Evolutionary conservation across 2,329 filamentous ascomycete species (phyloP).

Genomic region (Trichophyton schoenleinii): DNA sequence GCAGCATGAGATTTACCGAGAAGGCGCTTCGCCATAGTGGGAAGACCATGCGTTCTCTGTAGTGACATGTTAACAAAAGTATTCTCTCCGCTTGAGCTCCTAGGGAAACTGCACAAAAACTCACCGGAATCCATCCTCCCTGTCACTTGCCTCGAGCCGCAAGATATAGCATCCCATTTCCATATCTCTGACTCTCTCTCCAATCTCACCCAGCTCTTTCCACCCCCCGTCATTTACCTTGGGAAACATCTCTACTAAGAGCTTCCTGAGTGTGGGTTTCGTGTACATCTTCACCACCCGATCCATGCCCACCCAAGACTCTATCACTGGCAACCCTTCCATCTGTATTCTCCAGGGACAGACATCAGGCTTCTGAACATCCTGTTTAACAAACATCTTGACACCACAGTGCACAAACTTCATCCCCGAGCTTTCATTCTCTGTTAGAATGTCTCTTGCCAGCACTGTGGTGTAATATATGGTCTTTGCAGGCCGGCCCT

Average conservation of each 20-base stretch:
- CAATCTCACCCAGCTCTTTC: slow-evolving; percentile 73
- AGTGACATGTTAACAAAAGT: background rate
- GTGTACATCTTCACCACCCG: slow-evolving; percentile 63
- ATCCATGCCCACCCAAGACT: slow-evolving; percentile 73
- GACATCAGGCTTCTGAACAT: slow-evolving; percentile 71
- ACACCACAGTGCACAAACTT: slow-evolving; percentile 95
- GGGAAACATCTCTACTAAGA: slow-evolving; percentile 95
- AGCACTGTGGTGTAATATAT: slow-evolving; percentile 91
- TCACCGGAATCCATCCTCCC: slow-evolving; percentile 44
- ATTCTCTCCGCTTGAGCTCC: background rate
- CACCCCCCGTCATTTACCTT: slow-evolving; percentile 65
- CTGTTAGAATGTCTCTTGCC: slow-evolving; percentile 68
- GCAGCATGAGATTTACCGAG: slow-evolving; percentile 91
- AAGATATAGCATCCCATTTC: slow-evolving; percentile 88
- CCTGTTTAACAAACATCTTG: slow-evolving; percentile 98
- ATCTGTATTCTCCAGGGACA: slow-evolving; percentile 93
- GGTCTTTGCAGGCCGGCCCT: slow-evolving; percentile 77
- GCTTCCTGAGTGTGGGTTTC: slow-evolving; percentile 64
- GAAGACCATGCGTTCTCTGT: slow-evolving; percentile 66
- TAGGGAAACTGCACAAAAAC: slow-evolving; percentile 13
- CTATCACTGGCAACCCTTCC: slow-evolving; percentile 81
- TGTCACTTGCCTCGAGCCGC: slow-evolving; percentile 61
- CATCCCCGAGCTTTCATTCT: slow-evolving; percentile 82
- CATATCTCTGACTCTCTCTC: slow-evolving; percentile 64
- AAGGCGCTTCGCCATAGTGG: slow-evolving; percentile 90